Evolutionary conservation across 2,329 filamentous ascomycete species (phyloP).

Genomic region (Trichoderma aggressivum): DNA sequence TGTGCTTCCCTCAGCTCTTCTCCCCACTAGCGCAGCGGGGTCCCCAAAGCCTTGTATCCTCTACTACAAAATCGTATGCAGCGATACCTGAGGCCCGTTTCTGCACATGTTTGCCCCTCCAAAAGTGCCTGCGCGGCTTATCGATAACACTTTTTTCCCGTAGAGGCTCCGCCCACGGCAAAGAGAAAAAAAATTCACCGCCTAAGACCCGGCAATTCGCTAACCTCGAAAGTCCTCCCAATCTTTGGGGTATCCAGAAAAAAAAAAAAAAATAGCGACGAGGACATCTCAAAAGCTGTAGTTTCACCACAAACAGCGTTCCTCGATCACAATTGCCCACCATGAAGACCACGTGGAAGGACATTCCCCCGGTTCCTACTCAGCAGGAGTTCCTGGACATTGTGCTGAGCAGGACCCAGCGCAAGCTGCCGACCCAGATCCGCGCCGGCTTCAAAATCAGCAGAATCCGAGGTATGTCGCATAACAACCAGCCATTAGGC

Average conservation of each 20-base stretch:
- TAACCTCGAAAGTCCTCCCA: constrained; percentile 22
- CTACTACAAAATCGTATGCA: constrained; percentile 19
- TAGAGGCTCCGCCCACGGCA: constrained; percentile 25
- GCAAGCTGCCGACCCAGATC: constrained; percentile 92
- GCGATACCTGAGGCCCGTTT: constrained; percentile 14
- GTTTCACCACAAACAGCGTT: constrained; percentile 2
- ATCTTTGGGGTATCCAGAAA: constrained; percentile 21
- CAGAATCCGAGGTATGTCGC: constrained; percentile 66
- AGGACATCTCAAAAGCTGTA: constrained; percentile 13
- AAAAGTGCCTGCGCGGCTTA: constrained; percentile 18
- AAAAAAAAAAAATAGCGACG: neutral
- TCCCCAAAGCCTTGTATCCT: neutral
- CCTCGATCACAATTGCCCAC: constrained; percentile 32
- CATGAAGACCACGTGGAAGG: constrained; percentile 66
- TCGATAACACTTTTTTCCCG: constrained; percentile 27
- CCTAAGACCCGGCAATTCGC: constrained; percentile 27
- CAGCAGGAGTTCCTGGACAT: constrained; percentile 97
- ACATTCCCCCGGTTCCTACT: constrained; percentile 84
- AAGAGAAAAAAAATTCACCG: constrained; percentile 35
- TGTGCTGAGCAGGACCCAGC: constrained; percentile 88
- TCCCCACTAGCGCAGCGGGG: neutral
- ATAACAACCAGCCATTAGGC: neutral
- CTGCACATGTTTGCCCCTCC: neutral
- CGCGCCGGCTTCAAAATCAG: constrained; percentile 91
- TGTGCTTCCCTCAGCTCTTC: neutral